A percentile compares a stretch with the other conserved stretches of the same genome.
Conservation (phyloP, 202 grass and related monocot species). For the Elaeis oleifera region DNA sequence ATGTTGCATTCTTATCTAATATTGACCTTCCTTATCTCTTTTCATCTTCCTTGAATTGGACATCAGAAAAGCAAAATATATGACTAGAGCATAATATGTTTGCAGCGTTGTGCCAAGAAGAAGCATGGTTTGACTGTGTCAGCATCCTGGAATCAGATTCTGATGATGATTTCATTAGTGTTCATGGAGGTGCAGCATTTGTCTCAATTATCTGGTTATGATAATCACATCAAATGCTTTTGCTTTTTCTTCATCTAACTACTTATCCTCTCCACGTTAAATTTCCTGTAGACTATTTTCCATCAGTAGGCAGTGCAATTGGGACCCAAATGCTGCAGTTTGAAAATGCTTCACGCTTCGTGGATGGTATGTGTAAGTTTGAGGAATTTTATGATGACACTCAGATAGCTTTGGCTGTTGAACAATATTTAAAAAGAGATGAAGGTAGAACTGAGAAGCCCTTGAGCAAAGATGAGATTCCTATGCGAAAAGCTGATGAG, state of each 20-base stretch:
- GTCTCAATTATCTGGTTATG: background rate
- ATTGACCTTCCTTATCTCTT: too few species aligned
- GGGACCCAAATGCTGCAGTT: conserved; percentile 49
- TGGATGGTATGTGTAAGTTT: conserved; percentile 52
- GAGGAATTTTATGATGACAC: conserved; percentile 39
- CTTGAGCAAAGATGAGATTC: conserved; percentile 24
- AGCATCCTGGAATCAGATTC: conserved; percentile 70
- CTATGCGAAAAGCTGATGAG: conserved; percentile 33
- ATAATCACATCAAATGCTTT: background rate
- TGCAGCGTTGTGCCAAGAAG: conserved; percentile 69
- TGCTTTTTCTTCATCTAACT: too few species aligned
- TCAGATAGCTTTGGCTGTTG: conserved; percentile 43
- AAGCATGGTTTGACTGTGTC: conserved; percentile 86
- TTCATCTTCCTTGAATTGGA: too few species aligned
- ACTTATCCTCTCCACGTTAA: too few species aligned
- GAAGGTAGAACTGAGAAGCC: conserved; percentile 29
- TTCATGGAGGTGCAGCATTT: conserved; percentile 2
- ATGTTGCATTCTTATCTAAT: too few species aligned
- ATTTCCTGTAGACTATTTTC: conserved; percentile 45
- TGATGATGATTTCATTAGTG: conserved; percentile 17
- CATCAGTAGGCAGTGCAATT: conserved; percentile 22
- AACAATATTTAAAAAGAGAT: conserved; percentile 47
- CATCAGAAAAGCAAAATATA: too few species aligned
- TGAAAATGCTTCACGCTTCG: conserved; percentile 50
- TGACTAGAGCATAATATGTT: too few species aligned